Base-by-base conservation (phyloP, 805 yeast species). In the Nakazawaea ernobii region DNA sequence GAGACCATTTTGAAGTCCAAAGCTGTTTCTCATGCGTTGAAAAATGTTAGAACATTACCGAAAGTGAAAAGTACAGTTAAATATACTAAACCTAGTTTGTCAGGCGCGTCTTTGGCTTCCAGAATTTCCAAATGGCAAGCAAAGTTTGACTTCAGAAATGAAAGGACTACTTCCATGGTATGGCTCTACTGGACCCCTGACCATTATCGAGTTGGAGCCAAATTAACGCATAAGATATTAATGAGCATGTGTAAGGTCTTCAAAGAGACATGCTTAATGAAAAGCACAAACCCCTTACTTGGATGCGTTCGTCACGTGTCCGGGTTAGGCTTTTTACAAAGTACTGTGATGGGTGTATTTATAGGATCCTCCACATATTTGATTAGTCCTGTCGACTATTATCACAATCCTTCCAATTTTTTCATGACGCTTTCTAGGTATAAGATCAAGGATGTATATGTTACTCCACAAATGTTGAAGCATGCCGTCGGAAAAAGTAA, bases 191-290 rank as follows among this genome's bases (percentile, higher is more conserved):
- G 82, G 72, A 78, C 86, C 0, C 72, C 90, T 0, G 96, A 89
- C 56, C 85, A 85, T 55, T 71, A 78, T 15, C 70, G 86, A 48
- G 72, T 77, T 0, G 87, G 85, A 0, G 74, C 76, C 2, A 68
- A 69, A 15, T 63, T 78, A 52, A 80, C 79, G 24, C 94, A 86
- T 60, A 67, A 73, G 36, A 75, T 79, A 43, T 68, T 94, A 10
- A 65, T 91, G 55, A 84, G 88, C 2, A 76, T 87, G 62, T 90
- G 97, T 64, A 89, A 91, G 57, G 86, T 87, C 17, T 75, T 89
- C 59, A 92, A 94, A 56, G 97, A 92, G 60, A 92, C 98, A 0
- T 87, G 96, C 58, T 92, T 88, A 51, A 71, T 94, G 66, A 74
- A 83, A 11, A 76, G 86, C 35, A 74, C 77, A 32, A 77, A 80